Evolutionary conservation across 208 protist species (phyloP).

Genomic region (Leishmania gerbilli): DNA sequence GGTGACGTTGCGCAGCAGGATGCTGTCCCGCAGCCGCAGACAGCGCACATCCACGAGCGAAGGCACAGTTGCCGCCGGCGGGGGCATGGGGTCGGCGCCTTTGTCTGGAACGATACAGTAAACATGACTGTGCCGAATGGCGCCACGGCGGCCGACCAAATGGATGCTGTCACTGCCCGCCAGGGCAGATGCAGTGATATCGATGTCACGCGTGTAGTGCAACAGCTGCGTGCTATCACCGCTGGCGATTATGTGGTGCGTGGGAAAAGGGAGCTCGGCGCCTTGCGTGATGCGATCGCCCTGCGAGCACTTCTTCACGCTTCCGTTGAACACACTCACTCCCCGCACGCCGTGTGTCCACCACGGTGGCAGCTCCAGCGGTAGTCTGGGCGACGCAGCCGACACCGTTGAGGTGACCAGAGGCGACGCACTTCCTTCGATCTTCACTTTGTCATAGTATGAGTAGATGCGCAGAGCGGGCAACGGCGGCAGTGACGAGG

Average conservation of each 20-base stretch:
- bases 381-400: not conserved
- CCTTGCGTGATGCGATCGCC: not conserved
- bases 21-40: slow-evolving; percentile 11
- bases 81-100: not conserved
- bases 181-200: not conserved
- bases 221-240: slow-evolving; percentile 23
- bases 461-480: slow-evolving; percentile 19
- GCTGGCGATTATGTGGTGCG: slow-evolving; percentile 15
- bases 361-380: not conserved
- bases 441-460: slow-evolving; percentile 16
- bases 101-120: slow-evolving; percentile 19
- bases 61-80: slow-evolving; percentile 8
- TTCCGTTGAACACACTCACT: not conserved
- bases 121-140: slow-evolving; percentile 28
- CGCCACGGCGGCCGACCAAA: slow-evolving; percentile 8
- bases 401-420: not conserved
- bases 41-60: slow-evolving; percentile 19
- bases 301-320: not conserved
- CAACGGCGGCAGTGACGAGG: not conserved
- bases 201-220: slow-evolving; percentile 11
- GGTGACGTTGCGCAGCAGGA: slow-evolving; percentile 21
- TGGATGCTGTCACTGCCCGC: slow-evolving; percentile 13
- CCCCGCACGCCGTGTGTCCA: not conserved
- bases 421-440: slow-evolving; percentile 18
- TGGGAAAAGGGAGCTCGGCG: not conserved